These are phyloP conservation scores for Rhodofomes roseus DNA, from an alignment of 1,284 basidiomycete genomes.

Conservation along the genomic window DNA sequence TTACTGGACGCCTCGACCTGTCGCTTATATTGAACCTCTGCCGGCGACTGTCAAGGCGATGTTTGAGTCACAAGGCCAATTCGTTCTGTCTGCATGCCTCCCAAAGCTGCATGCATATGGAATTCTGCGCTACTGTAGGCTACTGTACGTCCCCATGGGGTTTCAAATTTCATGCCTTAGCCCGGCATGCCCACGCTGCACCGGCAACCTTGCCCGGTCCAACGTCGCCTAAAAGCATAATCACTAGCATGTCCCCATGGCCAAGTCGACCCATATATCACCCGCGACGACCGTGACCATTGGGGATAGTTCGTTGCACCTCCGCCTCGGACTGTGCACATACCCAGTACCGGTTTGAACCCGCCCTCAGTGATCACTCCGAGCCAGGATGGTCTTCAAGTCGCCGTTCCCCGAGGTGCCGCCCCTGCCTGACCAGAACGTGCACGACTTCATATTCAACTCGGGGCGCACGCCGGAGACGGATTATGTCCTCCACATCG, in stretches of 20 bases:
- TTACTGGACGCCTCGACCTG: too few relatives aligned
- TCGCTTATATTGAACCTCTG: too few relatives aligned
- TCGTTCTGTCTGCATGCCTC: not conserved
- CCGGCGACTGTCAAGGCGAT: too few relatives aligned
- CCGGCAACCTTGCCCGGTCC: not conserved
- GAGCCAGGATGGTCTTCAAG: constrained; percentile 25
- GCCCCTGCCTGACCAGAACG: constrained; percentile 44
- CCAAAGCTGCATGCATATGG: too few relatives aligned
- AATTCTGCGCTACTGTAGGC: too few relatives aligned
- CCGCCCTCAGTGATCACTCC: not conserved
- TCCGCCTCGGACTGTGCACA: constrained; percentile 28
- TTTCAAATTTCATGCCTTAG: too few relatives aligned
- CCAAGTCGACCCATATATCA: not conserved
- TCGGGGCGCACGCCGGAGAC: constrained; percentile 48
- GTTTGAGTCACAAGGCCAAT: too few relatives aligned
- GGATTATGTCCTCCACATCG: constrained; percentile 55
- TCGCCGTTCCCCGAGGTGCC: constrained; percentile 37
- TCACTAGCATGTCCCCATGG: not conserved
- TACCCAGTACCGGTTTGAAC: constrained; percentile 32
- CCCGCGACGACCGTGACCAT: not conserved
- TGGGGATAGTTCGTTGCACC: too few relatives aligned
- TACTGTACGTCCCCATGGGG: too few relatives aligned
- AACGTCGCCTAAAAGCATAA: not conserved
- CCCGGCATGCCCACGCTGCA: not conserved
- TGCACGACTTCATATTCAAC: constrained; percentile 52